Conservation (phyloP, 1,284 basidiomycete genomes). For the Trametes polyzona region DNA sequence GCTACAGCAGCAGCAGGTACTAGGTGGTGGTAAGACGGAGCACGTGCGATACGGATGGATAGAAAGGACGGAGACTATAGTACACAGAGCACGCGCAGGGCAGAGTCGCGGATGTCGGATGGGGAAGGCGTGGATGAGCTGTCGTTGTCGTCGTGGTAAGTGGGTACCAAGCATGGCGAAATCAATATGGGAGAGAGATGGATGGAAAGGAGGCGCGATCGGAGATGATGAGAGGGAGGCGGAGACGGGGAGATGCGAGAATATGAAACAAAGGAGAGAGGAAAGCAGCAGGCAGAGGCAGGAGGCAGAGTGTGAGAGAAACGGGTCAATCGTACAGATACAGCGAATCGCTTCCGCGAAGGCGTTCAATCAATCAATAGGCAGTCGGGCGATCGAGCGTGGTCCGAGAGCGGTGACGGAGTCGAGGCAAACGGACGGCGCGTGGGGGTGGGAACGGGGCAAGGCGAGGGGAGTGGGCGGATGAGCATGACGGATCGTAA, state of each 20-base stretch:
- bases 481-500: not conserved
- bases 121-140: not conserved
- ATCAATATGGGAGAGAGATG: not conserved
- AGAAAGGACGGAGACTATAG: slow-evolving; percentile 5
- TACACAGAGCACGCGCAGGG: slow-evolving; percentile 19
- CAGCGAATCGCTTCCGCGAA: not conserved
- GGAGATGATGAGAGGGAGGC: slow-evolving; percentile 1
- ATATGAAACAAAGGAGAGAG: slow-evolving; percentile 1
- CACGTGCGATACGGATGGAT: not conserved
- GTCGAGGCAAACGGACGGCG: not conserved
- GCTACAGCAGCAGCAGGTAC: not conserved
- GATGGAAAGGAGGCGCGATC: not conserved
- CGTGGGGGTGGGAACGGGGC: not conserved
- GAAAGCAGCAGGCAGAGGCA: not conserved
- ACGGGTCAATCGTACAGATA: slow-evolving; percentile 2
- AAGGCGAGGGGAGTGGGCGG: not conserved
- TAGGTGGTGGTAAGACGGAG: not conserved
- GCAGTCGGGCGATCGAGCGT: not conserved
- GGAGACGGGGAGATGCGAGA: not conserved
- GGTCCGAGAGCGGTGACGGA: not conserved
- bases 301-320: not conserved
- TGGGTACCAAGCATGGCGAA: not conserved
- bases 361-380: not conserved
- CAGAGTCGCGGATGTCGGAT: not conserved
- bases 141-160: slow-evolving; percentile 1